phyloP scores from a whole-genome alignment of 495 filamentous ascomycete species.

The Penicillium parvum region DNA sequence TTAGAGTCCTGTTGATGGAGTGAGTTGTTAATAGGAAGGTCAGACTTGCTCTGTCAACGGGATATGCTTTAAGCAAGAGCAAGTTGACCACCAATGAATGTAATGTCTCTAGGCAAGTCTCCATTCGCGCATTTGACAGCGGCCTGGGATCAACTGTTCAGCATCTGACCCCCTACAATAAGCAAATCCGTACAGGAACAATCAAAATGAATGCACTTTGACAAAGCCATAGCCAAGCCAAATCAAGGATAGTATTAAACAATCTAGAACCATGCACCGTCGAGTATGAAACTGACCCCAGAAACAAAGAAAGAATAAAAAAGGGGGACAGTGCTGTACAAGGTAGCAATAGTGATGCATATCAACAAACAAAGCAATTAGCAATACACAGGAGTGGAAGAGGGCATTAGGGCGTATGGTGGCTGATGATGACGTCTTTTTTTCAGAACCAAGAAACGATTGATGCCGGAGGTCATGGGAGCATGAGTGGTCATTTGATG shows the following conservation, averaged over 20 bases:
- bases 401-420: constrained; percentile 25
- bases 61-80: no score
- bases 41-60: no score
- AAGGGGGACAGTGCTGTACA: constrained; percentile 21
- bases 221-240: constrained; percentile 7
- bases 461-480: constrained; percentile 18
- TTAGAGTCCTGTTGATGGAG: no score
- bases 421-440: not conserved
- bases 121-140: no score
- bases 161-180: not conserved
- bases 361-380: constrained; percentile 25
- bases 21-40: no score
- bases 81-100: no score
- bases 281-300: constrained; percentile 9
- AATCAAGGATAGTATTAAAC: constrained; percentile 29
- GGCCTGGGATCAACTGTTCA: not conserved
- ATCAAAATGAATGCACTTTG: constrained; percentile 2
- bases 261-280: constrained; percentile 25
- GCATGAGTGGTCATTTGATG: constrained; percentile 23
- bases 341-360: constrained; percentile 23
- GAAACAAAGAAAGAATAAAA: constrained; percentile 10
- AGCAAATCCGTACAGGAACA: not conserved
- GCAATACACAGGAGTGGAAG: constrained; percentile 18
- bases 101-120: no score
- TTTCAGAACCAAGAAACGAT: not conserved